phyloP scores from a whole-genome alignment of 208 protist genomes.

The Spongospora subterranea region DNA sequence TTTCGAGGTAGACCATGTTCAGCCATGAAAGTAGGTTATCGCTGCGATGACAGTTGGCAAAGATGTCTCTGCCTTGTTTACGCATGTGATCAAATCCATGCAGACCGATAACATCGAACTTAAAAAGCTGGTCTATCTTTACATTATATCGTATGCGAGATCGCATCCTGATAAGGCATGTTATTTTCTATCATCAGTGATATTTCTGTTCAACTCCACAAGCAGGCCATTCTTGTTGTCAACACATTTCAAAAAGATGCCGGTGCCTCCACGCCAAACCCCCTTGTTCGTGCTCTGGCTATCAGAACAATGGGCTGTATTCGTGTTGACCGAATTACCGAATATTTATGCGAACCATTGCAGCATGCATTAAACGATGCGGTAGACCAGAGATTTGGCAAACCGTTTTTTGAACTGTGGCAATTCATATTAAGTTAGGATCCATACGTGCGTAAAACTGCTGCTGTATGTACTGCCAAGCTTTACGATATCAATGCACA shows the following conservation, averaged over 20 bases:
- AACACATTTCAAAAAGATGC: slow-evolving; percentile 89
- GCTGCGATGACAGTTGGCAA: slow-evolving; percentile 97
- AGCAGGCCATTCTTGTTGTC: slow-evolving; percentile 92
- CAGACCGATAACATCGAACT: slow-evolving; percentile 91
- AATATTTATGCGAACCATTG: slow-evolving; percentile 94
- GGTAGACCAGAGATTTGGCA: background rate
- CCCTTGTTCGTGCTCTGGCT: slow-evolving; percentile 94
- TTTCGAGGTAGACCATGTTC: background rate
- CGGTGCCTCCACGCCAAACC: slow-evolving; percentile 51
- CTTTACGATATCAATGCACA: slow-evolving; percentile 91
- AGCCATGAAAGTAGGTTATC: slow-evolving; percentile 83
- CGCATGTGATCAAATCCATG: slow-evolving; percentile 92
- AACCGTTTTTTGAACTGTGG: background rate
- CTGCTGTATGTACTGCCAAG: slow-evolving; percentile 94
- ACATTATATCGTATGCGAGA: slow-evolving; percentile 96
- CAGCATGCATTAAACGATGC: slow-evolving; percentile 83
- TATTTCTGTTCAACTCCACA: background rate
- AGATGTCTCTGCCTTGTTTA: slow-evolving; percentile 90
- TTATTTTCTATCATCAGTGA: background rate
- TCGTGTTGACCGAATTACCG: slow-evolving; percentile 91
- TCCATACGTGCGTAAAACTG: slow-evolving; percentile 97
- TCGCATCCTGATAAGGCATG: slow-evolving; percentile 85
- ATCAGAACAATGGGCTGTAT: slow-evolving; percentile 98
- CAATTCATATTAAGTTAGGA: slow-evolving; percentile 82
- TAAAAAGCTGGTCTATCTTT: slow-evolving; percentile 98